Evolutionary conservation across 495 filamentous ascomycete species (phyloP), one percentile per base, ranked within the genome.

Genomic region (Hypomontagnella submonticulosa): DNA sequence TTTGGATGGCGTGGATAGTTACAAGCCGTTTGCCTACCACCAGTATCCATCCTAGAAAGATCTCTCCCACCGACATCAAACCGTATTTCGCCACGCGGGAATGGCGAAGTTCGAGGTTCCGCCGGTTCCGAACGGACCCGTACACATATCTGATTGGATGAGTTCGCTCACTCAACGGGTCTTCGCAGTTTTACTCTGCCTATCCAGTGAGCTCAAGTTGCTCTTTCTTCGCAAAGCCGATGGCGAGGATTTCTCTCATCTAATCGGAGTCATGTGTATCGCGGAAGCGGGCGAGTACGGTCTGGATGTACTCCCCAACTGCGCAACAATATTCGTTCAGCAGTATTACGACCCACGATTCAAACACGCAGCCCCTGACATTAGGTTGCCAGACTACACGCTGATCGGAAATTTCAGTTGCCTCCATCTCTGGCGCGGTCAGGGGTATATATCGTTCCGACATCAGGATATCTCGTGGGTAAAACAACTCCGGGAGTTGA

Each of bases 101-200:
- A 13, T 3, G 20, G 53, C 61, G 27, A 0, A 10, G 7, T 19
- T 49, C 11, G 33, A 27, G 10, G 36, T 3, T 13, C 2, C 10
- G 3, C 10, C 10, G 2, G 36, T 38, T 2, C 10, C 9, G 3
- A 2, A 38, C 3, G 3, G 2, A 3, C 10, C 9, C n/a, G 36
- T 11, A 12, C 3, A 38, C 36, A 27, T 38, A 38, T 38, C 9
- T 38, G 9, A 2, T 38, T 13, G n/a, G 5, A 7, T 18, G 11
- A 16, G n/a, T 44, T 23, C 19, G 12, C 32, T 48, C 1, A 8
- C 53, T 16, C 20, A 52, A n/a, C 44, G 32, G n/a, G 10, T 61
- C n/a, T 34, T 67, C 16, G 38, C 40, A 6, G 23, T 36, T 10
- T 40, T 67, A 1, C 12, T 67, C 11, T 57, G 63, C 38, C 36